Evolutionary conservation across 78 protist species (phyloP).

Genomic region (Polysphondylium violaceum): DNA sequence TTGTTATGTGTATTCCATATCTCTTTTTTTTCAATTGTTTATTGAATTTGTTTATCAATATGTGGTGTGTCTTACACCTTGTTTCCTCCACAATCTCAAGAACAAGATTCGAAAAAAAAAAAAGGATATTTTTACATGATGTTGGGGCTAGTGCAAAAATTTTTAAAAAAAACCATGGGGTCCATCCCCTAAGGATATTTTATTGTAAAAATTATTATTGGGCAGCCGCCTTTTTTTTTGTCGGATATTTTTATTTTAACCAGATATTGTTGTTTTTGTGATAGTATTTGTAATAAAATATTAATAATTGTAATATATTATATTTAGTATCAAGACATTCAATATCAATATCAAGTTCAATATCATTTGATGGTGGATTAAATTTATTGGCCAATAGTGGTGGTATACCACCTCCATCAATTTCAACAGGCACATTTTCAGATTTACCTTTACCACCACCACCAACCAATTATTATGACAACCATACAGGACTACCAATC

Average conservation of each 20-base stretch:
- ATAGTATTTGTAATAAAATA: no score
- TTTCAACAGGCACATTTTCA: neutral
- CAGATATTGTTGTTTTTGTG: no score
- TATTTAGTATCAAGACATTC: neutral
- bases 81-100: neutral
- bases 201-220: no score
- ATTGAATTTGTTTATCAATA: no score
- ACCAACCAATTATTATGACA: neutral
- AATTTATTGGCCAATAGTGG: neutral
- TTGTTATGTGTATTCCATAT: no score
- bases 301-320: neutral
- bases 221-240: neutral
- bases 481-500: neutral
- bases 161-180: no score
- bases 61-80: neutral
- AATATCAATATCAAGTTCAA: slow-evolving; percentile 8
- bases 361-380: slow-evolving; percentile 21
- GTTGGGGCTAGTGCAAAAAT: no score
- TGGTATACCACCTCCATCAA: no score
- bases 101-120: neutral
- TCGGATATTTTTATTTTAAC: no score
- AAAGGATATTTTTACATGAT: no score
- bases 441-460: slow-evolving; percentile 38
- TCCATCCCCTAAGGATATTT: no score
- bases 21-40: no score